Conservation (phyloP, 495 filamentous ascomycete species). For the Entonaema liquescens region DNA sequence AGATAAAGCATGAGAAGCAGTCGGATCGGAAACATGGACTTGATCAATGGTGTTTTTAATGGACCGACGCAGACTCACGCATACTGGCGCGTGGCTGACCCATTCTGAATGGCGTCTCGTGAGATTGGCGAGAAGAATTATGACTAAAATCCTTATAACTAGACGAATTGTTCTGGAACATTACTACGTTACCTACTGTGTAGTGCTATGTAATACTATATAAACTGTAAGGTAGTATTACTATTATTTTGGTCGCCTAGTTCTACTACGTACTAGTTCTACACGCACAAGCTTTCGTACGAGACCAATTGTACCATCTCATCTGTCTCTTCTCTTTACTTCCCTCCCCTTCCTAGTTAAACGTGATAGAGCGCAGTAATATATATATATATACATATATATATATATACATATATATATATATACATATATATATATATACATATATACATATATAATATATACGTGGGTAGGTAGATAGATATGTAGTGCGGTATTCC, state of each 20-base stretch:
- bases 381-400: no score
- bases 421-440: no score
- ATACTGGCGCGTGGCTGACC: slow-evolving; percentile 23
- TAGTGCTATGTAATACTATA: not conserved
- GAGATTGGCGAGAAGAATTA: slow-evolving; percentile 35
- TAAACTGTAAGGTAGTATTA: not conserved
- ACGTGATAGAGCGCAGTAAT: not conserved
- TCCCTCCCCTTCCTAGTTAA: not conserved
- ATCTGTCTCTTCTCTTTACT: no score
- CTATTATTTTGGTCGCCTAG: not conserved
- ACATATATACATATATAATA: no score
- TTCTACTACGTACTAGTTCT: not conserved
- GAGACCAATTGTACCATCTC: no score
- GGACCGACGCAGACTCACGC: not conserved
- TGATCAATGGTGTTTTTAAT: not conserved
- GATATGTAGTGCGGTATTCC: not conserved
- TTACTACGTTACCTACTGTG: slow-evolving; percentile 29
- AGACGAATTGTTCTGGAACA: slow-evolving; percentile 36
- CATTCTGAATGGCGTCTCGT: slow-evolving; percentile 4
- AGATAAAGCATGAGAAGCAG: not conserved
- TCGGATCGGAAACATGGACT: not conserved
- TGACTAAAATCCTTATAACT: slow-evolving; percentile 16
- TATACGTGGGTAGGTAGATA: no score
- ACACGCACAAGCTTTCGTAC: no score
- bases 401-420: no score